These are phyloP conservation scores for Lasiosphaeriaceae sp. DNA, from an alignment of 495 filamentous ascomycete genomes.

Conservation along the genomic window DNA sequence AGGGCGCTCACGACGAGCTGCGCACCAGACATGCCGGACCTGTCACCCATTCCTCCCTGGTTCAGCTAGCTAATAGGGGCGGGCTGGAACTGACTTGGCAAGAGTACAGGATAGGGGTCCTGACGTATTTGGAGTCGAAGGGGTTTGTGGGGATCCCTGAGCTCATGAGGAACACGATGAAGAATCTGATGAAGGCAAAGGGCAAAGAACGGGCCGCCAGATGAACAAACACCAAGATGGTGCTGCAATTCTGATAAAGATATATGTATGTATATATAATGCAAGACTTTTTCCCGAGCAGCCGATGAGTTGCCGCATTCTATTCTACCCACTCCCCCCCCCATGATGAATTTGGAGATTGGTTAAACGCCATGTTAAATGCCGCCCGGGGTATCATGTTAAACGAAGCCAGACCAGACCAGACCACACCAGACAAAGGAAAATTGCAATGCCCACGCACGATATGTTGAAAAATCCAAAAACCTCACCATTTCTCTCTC, in stretches of 20 bases:
- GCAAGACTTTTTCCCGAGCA: no score
- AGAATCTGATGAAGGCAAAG: conserved; percentile 49
- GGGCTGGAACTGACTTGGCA: conserved; percentile 67
- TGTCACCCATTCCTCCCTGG: conserved; percentile 65
- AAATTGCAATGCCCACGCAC: neutral
- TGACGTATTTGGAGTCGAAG: conserved; percentile 62
- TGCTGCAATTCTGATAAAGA: no score
- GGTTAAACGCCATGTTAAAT: conserved; percentile 24
- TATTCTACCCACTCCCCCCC: neutral
- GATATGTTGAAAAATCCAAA: neutral
- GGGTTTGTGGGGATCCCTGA: conserved; percentile 64
- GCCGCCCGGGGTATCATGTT: conserved; percentile 14
- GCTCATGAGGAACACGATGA: conserved; percentile 84
- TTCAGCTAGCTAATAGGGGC: conserved; percentile 59
- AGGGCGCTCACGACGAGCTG: conserved; percentile 24
- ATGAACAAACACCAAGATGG: no score
- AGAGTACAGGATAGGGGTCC: conserved; percentile 70
- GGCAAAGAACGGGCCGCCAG: no score
- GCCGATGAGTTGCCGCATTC: no score
- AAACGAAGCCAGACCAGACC: conserved; percentile 1
- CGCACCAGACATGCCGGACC: conserved; percentile 66
- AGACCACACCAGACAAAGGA: neutral
- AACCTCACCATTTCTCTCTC: neutral
- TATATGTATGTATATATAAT: no score
- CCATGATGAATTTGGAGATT: no score